These are phyloP conservation scores for Irpex sp. DNA, from an alignment of 1,284 basidiomycete species.

Conservation along the genomic window DNA sequence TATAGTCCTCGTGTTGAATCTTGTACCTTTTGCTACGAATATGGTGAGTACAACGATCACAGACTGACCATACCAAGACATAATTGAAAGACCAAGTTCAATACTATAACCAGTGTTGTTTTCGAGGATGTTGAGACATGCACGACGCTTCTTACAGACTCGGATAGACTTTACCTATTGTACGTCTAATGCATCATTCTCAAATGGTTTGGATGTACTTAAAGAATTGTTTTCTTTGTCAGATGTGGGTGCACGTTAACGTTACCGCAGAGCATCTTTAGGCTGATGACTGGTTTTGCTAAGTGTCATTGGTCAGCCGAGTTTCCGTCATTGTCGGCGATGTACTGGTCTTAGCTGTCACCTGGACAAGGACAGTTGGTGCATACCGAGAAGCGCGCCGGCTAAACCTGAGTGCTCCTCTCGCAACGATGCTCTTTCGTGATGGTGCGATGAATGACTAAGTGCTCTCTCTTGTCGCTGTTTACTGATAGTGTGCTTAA, in stretches of 20 bases:
- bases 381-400: not conserved
- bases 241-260: too few relatives aligned
- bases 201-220: too few relatives aligned
- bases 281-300: not conserved
- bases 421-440: not conserved
- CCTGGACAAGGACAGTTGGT: not conserved
- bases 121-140: too few relatives aligned
- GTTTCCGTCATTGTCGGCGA: not conserved
- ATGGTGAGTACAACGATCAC: not conserved
- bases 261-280: not conserved
- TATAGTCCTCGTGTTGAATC: not conserved
- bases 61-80: not conserved
- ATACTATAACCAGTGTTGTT: not conserved
- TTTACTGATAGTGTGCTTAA: not conserved
- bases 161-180: too few relatives aligned
- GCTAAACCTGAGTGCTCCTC: not conserved
- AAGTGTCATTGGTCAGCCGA: not conserved
- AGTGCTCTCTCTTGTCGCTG: not conserved
- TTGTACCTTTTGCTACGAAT: not conserved
- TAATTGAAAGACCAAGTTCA: not conserved
- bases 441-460: not conserved
- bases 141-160: too few relatives aligned
- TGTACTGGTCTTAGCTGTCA: not conserved
- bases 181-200: too few relatives aligned
- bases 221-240: too few relatives aligned